These are phyloP conservation scores for Entomortierella chlamydospora DNA, from an alignment of 192 early-diverging fungal species.

Conservation along the genomic window DNA sequence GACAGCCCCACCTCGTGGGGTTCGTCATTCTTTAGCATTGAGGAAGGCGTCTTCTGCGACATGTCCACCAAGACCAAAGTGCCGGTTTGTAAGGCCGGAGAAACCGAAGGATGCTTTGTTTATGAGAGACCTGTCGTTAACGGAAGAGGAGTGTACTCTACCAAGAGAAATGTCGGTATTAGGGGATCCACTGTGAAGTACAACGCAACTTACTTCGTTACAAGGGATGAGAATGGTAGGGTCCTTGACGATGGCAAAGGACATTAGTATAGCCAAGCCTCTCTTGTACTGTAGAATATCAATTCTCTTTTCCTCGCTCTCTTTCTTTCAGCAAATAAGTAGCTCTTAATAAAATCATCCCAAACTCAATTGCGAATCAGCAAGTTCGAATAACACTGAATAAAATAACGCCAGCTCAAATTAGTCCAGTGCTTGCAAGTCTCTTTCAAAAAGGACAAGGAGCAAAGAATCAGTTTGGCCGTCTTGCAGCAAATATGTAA, in stretches of 20 bases:
- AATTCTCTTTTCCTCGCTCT: no score
- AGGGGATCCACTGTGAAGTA: slow-evolving; percentile 11
- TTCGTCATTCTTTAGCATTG: slow-evolving; percentile 9
- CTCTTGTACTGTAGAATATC: no score
- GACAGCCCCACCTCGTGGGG: slow-evolving; percentile 17
- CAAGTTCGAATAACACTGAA: no score
- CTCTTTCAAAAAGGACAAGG: no score
- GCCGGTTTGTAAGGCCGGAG: slow-evolving; percentile 11
- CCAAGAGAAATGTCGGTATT: slow-evolving; percentile 8
- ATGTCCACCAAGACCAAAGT: slow-evolving; percentile 28
- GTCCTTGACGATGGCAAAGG: slow-evolving; percentile 15
- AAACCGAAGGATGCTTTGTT: slow-evolving; percentile 19
- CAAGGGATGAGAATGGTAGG: slow-evolving; percentile 3
- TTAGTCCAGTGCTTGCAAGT: no score
- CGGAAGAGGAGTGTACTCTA: slow-evolving; percentile 9
- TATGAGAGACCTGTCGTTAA: slow-evolving; percentile 11
- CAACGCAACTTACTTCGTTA: slow-evolving; percentile 19
- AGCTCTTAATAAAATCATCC: no score
- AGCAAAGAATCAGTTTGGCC: no score
- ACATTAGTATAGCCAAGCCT: slow-evolving; percentile 7
- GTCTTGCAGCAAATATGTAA: no score
- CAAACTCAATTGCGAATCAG: no score
- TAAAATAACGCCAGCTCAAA: no score
- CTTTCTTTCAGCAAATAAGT: no score
- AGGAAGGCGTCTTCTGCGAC: slow-evolving; percentile 24